Percentiles rank a stretch among this genome's conserved stretches.
Evolutionary conservation across 2,329 filamentous ascomycete species (phyloP).

Genomic region (Claviceps africana): DNA sequence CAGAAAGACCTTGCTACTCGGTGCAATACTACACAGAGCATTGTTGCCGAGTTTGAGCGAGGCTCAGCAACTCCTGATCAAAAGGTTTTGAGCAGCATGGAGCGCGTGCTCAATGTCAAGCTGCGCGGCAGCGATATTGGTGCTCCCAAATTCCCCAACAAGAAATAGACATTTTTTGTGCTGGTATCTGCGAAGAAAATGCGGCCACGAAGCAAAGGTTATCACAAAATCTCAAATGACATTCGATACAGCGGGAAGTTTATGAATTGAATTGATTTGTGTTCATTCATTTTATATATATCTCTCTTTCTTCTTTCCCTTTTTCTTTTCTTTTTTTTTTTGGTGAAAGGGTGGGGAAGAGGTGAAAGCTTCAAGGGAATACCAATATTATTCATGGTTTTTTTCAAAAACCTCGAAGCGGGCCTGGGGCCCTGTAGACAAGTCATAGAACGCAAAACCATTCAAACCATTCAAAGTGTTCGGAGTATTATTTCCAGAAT

Average conservation of each 20-base stretch:
- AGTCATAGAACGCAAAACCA: constrained; percentile 5
- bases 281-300: too few relatives aligned
- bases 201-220: not conserved
- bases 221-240: not conserved
- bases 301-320: not conserved
- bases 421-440: constrained; percentile 5
- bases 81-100: constrained; percentile 64
- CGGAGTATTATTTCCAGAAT: not conserved
- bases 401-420: not conserved
- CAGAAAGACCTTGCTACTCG: constrained; percentile 79
- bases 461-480: not conserved
- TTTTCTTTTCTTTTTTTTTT: not conserved
- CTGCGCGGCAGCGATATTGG: constrained; percentile 78
- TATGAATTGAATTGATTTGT: too few relatives aligned
- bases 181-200: not conserved
- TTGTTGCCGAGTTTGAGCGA: constrained; percentile 77
- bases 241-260: constrained; percentile 2
- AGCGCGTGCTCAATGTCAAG: constrained; percentile 77
- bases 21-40: constrained; percentile 70
- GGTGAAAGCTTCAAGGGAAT: not conserved
- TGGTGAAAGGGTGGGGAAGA: too few relatives aligned
- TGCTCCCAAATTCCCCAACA: constrained; percentile 67
- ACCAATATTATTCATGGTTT: not conserved
- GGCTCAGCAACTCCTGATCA: constrained; percentile 69
- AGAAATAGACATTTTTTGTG: constrained; percentile 25